Conservation (phyloP, 2,329 filamentous ascomycete genomes). For the Alternaria ethzedia region DNA sequence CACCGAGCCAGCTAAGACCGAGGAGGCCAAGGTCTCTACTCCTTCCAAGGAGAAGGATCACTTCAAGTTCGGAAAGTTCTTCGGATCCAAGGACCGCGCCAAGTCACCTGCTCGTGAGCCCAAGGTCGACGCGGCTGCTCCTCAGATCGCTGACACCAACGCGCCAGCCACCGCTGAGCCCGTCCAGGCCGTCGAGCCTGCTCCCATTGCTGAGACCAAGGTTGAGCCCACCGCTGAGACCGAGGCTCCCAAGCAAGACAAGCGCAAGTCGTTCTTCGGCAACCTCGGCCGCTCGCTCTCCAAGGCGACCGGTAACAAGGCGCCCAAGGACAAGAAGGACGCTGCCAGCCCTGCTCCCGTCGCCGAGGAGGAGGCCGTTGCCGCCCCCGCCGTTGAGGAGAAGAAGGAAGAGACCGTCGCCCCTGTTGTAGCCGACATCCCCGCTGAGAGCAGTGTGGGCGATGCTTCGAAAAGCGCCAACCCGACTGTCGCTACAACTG, state of each 20-base stretch:
- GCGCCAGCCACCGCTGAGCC: constrained; percentile 16
- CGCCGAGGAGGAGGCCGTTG: constrained; percentile 37
- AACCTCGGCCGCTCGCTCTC: constrained; percentile 62
- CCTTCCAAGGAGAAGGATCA: constrained; percentile 54
- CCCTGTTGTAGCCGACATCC: constrained; percentile 39
- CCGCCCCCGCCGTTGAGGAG: constrained; percentile 25
- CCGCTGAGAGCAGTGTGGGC: constrained; percentile 48
- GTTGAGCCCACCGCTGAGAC: constrained; percentile 47
- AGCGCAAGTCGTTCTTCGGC: constrained; percentile 85
- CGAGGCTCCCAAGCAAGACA: constrained; percentile 67
- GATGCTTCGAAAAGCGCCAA: constrained; percentile 48
- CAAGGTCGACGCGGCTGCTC: constrained; percentile 51
- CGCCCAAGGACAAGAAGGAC: constrained; percentile 43
- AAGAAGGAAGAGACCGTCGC: constrained; percentile 39
- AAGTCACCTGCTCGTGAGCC: constrained; percentile 53
- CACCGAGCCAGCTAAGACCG: constrained; percentile 35
- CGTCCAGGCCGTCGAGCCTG: constrained; percentile 25
- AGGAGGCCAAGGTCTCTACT: constrained; percentile 48
- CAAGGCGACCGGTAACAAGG: constrained; percentile 50
- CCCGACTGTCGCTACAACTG: constrained; percentile 50
- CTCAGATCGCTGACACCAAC: constrained; percentile 44
- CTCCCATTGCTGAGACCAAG: constrained; percentile 49
- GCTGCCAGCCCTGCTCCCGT: constrained; percentile 42
- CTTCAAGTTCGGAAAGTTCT: constrained; percentile 61
- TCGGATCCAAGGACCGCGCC: constrained; percentile 59